phyloP scores from a whole-genome alignment of 2,329 filamentous ascomycete species.

The Penicillium sp. region DNA sequence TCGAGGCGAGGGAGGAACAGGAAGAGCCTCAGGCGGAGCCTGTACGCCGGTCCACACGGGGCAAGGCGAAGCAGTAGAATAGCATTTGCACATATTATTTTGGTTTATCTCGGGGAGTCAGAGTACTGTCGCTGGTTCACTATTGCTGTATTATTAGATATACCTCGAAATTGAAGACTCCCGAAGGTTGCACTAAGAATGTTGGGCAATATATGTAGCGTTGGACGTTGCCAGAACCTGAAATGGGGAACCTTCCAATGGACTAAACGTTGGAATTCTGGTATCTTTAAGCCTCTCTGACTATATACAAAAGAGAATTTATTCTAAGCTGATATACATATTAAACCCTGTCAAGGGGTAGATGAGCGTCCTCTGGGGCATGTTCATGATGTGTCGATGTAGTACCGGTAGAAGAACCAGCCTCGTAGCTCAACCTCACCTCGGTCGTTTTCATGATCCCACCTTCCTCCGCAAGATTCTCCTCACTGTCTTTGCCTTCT shows the following conservation, averaged over 20 bases:
- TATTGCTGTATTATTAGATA: background rate
- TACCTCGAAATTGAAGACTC: background rate
- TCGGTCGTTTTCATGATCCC: constrained; percentile 12
- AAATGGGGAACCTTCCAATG: background rate
- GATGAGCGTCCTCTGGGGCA: background rate
- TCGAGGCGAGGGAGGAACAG: constrained; percentile 17
- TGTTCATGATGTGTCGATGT: background rate
- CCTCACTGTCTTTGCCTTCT: constrained; percentile 5
- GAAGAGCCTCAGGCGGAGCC: constrained; percentile 17
- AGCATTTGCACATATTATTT: background rate
- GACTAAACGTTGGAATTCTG: background rate
- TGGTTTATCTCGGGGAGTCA: background rate
- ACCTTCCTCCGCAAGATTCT: constrained; percentile 3
- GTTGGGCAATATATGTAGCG: background rate
- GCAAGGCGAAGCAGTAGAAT: constrained; percentile 27
- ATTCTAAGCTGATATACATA: background rate
- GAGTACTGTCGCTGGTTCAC: background rate
- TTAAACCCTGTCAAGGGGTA: constrained; percentile 3
- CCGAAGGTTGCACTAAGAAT: background rate
- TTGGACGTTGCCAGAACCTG: too few species aligned
- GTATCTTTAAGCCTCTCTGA: background rate
- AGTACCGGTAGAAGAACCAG: background rate
- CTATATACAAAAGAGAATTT: background rate
- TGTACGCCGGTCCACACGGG: constrained; percentile 26
- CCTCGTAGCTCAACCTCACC: constrained; percentile 9